A percentile compares a stretch with the other conserved stretches of the same genome.
phyloP scores from a whole-genome alignment of 768 basidiomycete genomes.

The Tulasnella sp. region DNA sequence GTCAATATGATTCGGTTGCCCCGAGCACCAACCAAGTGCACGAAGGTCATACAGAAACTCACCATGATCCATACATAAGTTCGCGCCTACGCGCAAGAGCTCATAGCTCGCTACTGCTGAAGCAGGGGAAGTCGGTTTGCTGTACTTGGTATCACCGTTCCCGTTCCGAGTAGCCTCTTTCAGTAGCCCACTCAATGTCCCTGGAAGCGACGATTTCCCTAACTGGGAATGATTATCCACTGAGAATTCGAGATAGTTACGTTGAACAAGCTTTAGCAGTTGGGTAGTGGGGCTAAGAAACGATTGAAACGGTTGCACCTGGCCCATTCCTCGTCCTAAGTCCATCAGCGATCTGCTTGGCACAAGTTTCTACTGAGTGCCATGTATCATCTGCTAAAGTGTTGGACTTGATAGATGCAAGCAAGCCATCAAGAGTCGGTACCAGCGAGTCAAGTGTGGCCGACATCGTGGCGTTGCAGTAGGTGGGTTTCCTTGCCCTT shows the following conservation, averaged over 20 bases:
- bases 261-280: neutral
- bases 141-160: conserved; percentile 30
- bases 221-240: conserved; percentile 27
- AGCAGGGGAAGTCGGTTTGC: conserved; percentile 24
- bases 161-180: conserved; percentile 40
- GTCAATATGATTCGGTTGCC: neutral
- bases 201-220: conserved; percentile 54
- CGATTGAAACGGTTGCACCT: conserved; percentile 39
- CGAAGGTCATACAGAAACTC: conserved; percentile 22
- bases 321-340: conserved; percentile 46
- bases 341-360: conserved; percentile 50
- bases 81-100: conserved; percentile 67
- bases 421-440: neutral
- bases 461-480: too few relatives aligned
- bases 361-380: conserved; percentile 41
- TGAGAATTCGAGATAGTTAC: neutral
- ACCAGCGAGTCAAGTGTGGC: neutral
- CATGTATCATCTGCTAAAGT: conserved; percentile 29
- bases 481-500: too few relatives aligned
- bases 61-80: conserved; percentile 80
- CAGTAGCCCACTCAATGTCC: conserved; percentile 52
- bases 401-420: neutral
- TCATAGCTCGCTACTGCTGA: conserved; percentile 49
- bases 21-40: too few relatives aligned
- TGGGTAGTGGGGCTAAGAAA: conserved; percentile 17